Evolutionary conservation across 768 basidiomycete genomes (phyloP).

Genomic region (Pleurotus platypus): DNA sequence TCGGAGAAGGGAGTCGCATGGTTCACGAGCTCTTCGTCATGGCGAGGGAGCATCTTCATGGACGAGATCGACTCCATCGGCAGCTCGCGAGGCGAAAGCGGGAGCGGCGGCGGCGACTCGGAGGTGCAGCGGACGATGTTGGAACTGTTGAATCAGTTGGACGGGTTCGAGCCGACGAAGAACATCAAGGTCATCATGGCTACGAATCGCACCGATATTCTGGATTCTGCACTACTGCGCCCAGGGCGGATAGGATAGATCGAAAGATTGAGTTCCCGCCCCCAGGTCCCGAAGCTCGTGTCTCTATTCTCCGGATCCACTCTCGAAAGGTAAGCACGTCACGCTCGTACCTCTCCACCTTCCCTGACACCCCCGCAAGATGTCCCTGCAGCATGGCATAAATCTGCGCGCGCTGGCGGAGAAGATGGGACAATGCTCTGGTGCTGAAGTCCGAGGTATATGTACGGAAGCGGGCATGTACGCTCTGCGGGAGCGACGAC

Average conservation of each 20-base stretch:
- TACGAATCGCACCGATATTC: slow-evolving; percentile 96
- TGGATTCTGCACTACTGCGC: slow-evolving; percentile 89
- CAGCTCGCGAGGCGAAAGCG: slow-evolving; percentile 87
- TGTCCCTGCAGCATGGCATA: slow-evolving; percentile 97
- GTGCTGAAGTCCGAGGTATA: slow-evolving; percentile 95
- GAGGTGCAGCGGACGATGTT: slow-evolving; percentile 91
- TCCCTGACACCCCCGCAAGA: slow-evolving; percentile 30
- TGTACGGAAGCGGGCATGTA: slow-evolving; percentile 99
- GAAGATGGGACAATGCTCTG: slow-evolving; percentile 99
- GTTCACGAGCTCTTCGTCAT: slow-evolving; percentile 97
- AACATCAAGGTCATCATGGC: slow-evolving; percentile 98
- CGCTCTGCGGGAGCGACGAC: slow-evolving; percentile 89
- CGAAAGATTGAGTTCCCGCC: slow-evolving; percentile 98
- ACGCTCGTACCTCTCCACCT: not conserved
- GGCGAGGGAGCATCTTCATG: slow-evolving; percentile 99
- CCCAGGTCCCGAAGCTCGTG: slow-evolving; percentile 78
- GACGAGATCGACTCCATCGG: slow-evolving; percentile 99
- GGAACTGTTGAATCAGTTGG: slow-evolving; percentile 84
- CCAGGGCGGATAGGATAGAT: slow-evolving; percentile 79
- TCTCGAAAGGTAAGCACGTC: not conserved
- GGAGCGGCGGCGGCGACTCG: slow-evolving; percentile 83
- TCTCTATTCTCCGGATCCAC: not conserved
- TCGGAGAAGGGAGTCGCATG: slow-evolving; percentile 95
- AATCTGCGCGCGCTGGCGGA: slow-evolving; percentile 94
- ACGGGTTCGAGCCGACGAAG: slow-evolving; percentile 94